These are phyloP conservation scores for Pleurozium schreberi DNA, from an alignment of 225 moss, liverwort and hornwort genomes.

Conservation along the genomic window DNA sequence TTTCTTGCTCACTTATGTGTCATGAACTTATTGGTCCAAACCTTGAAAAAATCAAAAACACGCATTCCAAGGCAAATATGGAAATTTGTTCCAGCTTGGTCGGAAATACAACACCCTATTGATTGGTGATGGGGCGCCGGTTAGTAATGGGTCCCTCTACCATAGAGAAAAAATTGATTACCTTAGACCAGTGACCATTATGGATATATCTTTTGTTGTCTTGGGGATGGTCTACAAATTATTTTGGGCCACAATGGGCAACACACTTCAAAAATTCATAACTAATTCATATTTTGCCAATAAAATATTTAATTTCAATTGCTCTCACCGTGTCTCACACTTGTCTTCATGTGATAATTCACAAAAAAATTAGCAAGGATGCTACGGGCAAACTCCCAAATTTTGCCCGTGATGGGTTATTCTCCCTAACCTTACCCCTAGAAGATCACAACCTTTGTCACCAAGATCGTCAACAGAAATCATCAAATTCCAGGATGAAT, in stretches of 20 bases:
- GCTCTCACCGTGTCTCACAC: fast-evolving
- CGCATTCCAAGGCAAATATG: too few relatives aligned
- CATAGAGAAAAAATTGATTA: not conserved
- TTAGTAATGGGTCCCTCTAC: too few relatives aligned
- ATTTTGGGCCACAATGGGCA: too few relatives aligned
- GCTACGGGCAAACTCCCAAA: not conserved
- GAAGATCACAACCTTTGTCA: not conserved
- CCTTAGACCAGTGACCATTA: not conserved
- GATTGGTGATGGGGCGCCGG: too few relatives aligned
- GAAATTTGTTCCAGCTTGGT: too few relatives aligned
- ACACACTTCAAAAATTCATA: not conserved
- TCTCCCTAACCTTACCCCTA: not conserved
- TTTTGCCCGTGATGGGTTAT: too few relatives aligned
- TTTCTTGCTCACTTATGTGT: too few relatives aligned
- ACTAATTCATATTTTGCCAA: not conserved
- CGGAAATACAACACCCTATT: too few relatives aligned
- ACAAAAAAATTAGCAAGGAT: not conserved
- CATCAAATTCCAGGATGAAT: not conserved
- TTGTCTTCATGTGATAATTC: not conserved
- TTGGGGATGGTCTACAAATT: not conserved
- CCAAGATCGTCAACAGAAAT: not conserved
- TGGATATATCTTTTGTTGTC: not conserved
- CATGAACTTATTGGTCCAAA: too few relatives aligned
- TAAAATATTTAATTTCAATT: not conserved
- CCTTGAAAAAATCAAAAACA: too few relatives aligned